Evolutionary conservation across 805 yeast genomes (phyloP).

Genomic region (Barnettozyma botsteinii): DNA sequence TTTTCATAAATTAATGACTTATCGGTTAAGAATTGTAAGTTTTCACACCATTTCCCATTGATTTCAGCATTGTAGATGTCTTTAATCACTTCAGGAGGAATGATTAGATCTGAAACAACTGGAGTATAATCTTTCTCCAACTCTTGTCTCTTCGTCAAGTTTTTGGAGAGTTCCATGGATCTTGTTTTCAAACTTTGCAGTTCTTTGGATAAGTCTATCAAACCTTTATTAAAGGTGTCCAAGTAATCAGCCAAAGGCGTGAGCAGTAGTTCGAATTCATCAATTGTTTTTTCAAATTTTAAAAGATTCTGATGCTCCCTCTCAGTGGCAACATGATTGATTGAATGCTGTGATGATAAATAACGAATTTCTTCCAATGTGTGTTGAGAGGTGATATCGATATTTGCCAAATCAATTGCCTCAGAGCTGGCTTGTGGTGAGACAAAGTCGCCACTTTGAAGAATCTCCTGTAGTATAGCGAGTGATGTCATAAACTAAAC

Average conservation of each 20-base stretch:
- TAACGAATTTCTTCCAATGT: constrained; percentile 8
- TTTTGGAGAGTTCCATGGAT: constrained; percentile 41
- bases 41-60: constrained; percentile 59
- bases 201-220: constrained; percentile 50
- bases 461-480: background rate
- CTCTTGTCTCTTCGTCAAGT: constrained; percentile 42
- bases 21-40: constrained; percentile 51
- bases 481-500: background rate
- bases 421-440: background rate
- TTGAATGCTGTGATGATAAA: constrained; percentile 8
- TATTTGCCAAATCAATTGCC: background rate
- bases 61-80: constrained; percentile 55
- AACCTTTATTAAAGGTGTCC: constrained; percentile 49
- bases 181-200: constrained; percentile 54
- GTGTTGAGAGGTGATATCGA: constrained; percentile 4
- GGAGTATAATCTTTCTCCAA: constrained; percentile 59
- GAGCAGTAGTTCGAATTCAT: constrained; percentile 23
- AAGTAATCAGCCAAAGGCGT: constrained; percentile 51
- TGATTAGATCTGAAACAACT: constrained; percentile 63
- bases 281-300: constrained; percentile 14
- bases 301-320: constrained; percentile 15
- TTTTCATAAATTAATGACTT: constrained; percentile 49
- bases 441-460: constrained; percentile 2
- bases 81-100: constrained; percentile 66
- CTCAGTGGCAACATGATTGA: constrained; percentile 5